Evolutionary conservation across 2,329 filamentous ascomycete species (phyloP).

Genomic region (Penicillium sp.): DNA sequence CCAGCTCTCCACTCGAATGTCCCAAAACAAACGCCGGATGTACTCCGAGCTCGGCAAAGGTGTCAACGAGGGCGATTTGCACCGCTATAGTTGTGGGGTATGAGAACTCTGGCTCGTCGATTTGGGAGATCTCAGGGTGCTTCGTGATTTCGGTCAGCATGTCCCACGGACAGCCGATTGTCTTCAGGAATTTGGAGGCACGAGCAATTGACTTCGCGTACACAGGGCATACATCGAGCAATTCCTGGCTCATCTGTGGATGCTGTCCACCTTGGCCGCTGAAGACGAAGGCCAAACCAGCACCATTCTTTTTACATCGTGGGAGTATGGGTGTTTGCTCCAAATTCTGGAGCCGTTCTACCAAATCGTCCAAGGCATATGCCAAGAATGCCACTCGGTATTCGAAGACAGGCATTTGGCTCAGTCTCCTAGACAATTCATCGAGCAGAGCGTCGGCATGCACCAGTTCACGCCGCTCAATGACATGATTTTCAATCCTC

Average conservation of each 20-base stretch:
- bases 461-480: too few relatives aligned
- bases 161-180: not conserved
- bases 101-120: not conserved
- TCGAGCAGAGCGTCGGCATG: too few relatives aligned
- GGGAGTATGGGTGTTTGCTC: too few relatives aligned
- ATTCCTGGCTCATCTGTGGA: not conserved
- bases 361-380: too few relatives aligned
- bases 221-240: not conserved
- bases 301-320: too few relatives aligned
- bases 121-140: not conserved
- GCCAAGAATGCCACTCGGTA: too few relatives aligned
- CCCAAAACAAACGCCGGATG: not conserved
- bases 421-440: too few relatives aligned
- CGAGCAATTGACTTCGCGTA: too few relatives aligned
- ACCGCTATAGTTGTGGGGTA: slow-evolving; percentile 10
- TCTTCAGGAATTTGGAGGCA: not conserved
- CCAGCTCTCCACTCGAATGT: slow-evolving; percentile 14
- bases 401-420: too few relatives aligned
- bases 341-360: too few relatives aligned
- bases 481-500: too few relatives aligned
- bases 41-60: not conserved
- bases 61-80: slow-evolving; percentile 8
- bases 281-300: slow-evolving; percentile 16
- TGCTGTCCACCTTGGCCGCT: slow-evolving; percentile 33
- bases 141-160: not conserved